phyloP scores from a whole-genome alignment of 495 filamentous ascomycete genomes.

The Neurospora sp. region DNA sequence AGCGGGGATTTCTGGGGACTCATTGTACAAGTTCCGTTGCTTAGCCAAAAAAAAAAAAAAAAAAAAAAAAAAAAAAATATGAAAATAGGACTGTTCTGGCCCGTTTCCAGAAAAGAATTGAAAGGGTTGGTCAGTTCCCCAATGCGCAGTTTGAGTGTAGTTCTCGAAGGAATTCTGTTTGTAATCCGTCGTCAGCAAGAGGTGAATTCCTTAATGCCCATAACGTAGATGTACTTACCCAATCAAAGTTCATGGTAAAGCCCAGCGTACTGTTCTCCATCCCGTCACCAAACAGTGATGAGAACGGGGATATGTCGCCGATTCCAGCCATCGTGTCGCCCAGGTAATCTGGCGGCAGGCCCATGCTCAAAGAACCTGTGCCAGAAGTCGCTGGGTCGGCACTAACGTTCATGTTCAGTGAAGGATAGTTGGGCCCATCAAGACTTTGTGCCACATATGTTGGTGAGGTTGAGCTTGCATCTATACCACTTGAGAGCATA shows the following conservation, averaged over 20 bases:
- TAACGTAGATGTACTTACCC: conserved; percentile 44
- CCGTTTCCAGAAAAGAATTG: conserved; percentile 36
- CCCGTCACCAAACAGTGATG: conserved; percentile 32
- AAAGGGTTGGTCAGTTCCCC: conserved; percentile 35
- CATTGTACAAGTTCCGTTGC: background rate
- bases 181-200: background rate
- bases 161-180: conserved; percentile 39
- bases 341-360: conserved; percentile 38
- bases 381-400: conserved; percentile 3
- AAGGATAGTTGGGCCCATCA: background rate
- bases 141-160: conserved; percentile 38
- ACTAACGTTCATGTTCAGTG: background rate
- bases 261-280: conserved; percentile 34
- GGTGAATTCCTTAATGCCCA: background rate
- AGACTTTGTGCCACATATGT: background rate
- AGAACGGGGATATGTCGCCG: conserved; percentile 44
- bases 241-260: conserved; percentile 57
- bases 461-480: conserved; percentile 38
- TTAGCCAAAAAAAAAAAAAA: background rate
- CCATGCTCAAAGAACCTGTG: conserved; percentile 15
- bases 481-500: conserved; percentile 61
- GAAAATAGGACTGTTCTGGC: conserved; percentile 21
- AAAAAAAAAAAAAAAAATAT: background rate
- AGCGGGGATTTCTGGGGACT: background rate
- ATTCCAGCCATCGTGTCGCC: conserved; percentile 46